Base-by-base conservation (phyloP, 805 yeast species). In the Kuraishia floccosa region DNA sequence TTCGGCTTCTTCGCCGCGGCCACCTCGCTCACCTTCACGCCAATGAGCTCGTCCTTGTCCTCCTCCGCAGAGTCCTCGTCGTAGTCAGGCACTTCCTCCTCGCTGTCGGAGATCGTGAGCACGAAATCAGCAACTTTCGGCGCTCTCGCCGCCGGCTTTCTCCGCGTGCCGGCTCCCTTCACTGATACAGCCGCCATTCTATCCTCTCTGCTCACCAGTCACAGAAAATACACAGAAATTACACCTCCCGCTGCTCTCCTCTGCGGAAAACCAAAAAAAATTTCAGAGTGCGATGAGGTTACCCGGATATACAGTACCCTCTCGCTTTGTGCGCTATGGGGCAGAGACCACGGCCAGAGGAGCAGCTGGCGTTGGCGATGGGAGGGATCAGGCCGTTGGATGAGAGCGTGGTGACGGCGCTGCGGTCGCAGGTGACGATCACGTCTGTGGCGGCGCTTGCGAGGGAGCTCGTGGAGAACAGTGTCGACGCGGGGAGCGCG, bases 21-120 rank as follows among this genome's bases (percentile, higher is more conserved):
- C 26, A 9, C 22, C n/a, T 18, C n/a, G 7, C 10, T 11, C 20
- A 11, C 22, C 12, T 4, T 9, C n/a, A n/a, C n/a, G n/a, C n/a
- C n/a, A n/a, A n/a, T n/a, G n/a, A n/a, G n/a, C 9, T 18, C 6
- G 10, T 8, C 31, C 6, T 5, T 13, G n/a, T 21, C 31, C n/a
- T 17, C 27, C n/a, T 28, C 25, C 4, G 17, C 18, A 13, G 19
- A 36, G 17, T 47, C 58, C 30, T 43, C 49, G 28, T 57, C 62
- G 30, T 44, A 38, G 37, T 56, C 50, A 14, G 60, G 58, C 17
- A 66, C 66, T 32, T 77, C 87, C 10, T 76, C 76, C 44, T 81
- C 94, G 42, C 82, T 73, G 42, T 81, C 89, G 16, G 75, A 68
- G 33, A 84, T 80, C 1, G 94, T 84, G 36, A 74, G 68, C 19